Conservation (phyloP, 1,284 basidiomycete genomes). For the Ustilago cynodontis region DNA sequence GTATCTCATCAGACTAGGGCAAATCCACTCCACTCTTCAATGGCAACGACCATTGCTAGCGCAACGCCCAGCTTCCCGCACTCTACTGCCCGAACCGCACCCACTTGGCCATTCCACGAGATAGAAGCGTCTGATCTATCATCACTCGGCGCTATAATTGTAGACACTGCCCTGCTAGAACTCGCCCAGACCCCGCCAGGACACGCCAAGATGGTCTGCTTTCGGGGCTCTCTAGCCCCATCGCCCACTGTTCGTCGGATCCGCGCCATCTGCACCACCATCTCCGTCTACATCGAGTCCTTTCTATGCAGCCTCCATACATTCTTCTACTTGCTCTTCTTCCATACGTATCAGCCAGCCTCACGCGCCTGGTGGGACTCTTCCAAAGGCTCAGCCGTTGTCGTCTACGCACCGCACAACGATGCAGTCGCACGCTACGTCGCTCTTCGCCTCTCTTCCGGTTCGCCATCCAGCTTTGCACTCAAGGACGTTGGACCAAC, state of each 20-base stretch:
- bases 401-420: slow-evolving; percentile 50
- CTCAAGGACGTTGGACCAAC: slow-evolving; percentile 40
- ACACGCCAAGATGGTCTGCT: slow-evolving; percentile 23
- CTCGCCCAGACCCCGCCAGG: too few relatives aligned
- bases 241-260: slow-evolving; percentile 34
- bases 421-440: slow-evolving; percentile 47
- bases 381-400: slow-evolving; percentile 45
- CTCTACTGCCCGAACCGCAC: not conserved
- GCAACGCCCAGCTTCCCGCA: not conserved
- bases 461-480: slow-evolving; percentile 47
- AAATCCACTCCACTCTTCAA: not conserved
- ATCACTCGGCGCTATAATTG: too few relatives aligned
- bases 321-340: slow-evolving; percentile 36
- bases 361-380: slow-evolving; percentile 49
- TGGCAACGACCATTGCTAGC: not conserved
- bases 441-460: slow-evolving; percentile 44
- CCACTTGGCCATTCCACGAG: not conserved
- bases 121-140: not conserved
- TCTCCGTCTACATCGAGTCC: slow-evolving; percentile 38
- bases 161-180: not conserved
- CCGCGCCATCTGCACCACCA: slow-evolving; percentile 34
- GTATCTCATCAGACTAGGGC: not conserved
- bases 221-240: slow-evolving; percentile 37
- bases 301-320: slow-evolving; percentile 36
- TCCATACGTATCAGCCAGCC: slow-evolving; percentile 34